Percentiles rank a stretch among this genome's conserved stretches.
Evolutionary conservation across 1,284 basidiomycete species (phyloP).

Genomic region (Tremellales sp.): DNA sequence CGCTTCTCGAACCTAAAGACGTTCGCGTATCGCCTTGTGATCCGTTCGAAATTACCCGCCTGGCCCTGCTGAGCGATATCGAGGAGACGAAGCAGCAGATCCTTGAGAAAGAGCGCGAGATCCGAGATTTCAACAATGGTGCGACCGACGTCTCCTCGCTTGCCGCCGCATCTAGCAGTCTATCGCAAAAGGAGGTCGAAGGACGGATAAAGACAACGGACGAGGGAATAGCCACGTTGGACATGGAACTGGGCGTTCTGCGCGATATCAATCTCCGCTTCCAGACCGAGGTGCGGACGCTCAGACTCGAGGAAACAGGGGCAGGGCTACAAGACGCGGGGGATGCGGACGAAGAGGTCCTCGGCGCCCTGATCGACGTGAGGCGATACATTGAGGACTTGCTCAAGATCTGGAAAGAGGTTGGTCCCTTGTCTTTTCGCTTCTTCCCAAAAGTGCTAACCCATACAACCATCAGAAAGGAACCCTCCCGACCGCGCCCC

Average conservation of each 20-base stretch:
- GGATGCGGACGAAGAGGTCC: too few relatives aligned
- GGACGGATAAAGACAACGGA: too few relatives aligned
- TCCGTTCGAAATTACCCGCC: conserved; percentile 12
- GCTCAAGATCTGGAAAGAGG: conserved; percentile 20
- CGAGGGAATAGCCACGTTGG: too few relatives aligned
- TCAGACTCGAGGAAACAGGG: too few relatives aligned
- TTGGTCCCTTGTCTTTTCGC: not conserved
- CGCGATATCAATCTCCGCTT: too few relatives aligned
- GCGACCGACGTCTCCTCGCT: not conserved
- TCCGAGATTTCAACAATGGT: not conserved
- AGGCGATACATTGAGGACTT: conserved; percentile 14
- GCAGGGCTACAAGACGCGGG: too few relatives aligned
- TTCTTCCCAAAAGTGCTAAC: not conserved
- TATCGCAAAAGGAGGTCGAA: too few relatives aligned
- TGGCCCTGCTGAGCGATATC: conserved; percentile 14
- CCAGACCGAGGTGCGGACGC: too few relatives aligned
- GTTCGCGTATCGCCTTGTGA: not conserved
- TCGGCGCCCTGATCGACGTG: not conserved
- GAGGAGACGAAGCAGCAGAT: conserved; percentile 10
- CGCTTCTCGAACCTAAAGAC: not conserved
- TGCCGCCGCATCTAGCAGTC: too few relatives aligned
- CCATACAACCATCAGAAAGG: conserved; percentile 9
- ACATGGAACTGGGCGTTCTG: too few relatives aligned
- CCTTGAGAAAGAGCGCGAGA: conserved; percentile 14
- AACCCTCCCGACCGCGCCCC: conserved; percentile 8